Conservation (phyloP, 1,139 yeast genomes). For the Lodderomyces elongisporus region DNA sequence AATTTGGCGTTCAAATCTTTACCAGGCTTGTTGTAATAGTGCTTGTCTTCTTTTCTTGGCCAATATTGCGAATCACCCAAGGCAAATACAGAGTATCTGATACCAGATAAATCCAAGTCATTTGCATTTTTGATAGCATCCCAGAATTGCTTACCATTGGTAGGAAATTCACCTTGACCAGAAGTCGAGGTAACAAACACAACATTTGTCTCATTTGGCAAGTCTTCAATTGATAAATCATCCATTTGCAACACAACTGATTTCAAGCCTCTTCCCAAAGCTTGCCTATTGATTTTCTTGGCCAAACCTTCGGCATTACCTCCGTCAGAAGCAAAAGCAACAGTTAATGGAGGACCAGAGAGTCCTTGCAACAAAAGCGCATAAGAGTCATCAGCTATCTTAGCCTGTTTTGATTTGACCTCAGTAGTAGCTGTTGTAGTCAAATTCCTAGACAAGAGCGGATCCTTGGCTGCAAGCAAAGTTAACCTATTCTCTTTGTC, state of each 20-base stretch:
- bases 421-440: constrained; percentile 56
- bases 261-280: constrained; percentile 81
- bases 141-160: constrained; percentile 90
- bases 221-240: constrained; percentile 74
- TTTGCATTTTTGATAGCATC: constrained; percentile 67
- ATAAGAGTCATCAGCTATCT: constrained; percentile 73
- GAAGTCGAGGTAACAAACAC: constrained; percentile 85
- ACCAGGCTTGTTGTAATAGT: constrained; percentile 90
- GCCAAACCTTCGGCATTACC: constrained; percentile 88
- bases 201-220: constrained; percentile 75
- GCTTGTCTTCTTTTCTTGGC: constrained; percentile 96
- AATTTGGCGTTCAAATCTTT: constrained; percentile 65
- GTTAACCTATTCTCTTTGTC: constrained; percentile 88
- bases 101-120: constrained; percentile 67
- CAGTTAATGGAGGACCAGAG: constrained; percentile 88
- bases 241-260: constrained; percentile 78
- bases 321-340: constrained; percentile 93
- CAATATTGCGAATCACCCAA: constrained; percentile 93
- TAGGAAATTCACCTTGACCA: constrained; percentile 98
- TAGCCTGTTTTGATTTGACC: constrained; percentile 55
- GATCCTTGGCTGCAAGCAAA: constrained; percentile 63
- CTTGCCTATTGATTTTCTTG: constrained; percentile 77
- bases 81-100: constrained; percentile 77
- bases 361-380: constrained; percentile 75
- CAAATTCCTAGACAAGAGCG: constrained; percentile 74